These are phyloP conservation scores for Arachnomyces sp. DNA, from an alignment of 2,329 filamentous ascomycete genomes.

Conservation along the genomic window DNA sequence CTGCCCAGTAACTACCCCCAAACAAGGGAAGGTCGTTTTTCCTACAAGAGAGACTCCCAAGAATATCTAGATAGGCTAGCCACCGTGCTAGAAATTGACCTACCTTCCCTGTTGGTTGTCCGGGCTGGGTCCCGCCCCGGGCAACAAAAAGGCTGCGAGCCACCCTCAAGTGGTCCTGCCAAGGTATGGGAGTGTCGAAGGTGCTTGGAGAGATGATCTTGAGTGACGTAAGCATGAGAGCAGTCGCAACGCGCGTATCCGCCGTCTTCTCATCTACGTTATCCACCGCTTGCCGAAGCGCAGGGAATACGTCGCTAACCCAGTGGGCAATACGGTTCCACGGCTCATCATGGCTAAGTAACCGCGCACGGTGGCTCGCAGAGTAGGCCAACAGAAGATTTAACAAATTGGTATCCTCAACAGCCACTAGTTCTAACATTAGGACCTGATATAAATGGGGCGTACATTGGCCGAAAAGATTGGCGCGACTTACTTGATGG, in stretches of 20 bases:
- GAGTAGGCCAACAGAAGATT: slow-evolving; percentile 73
- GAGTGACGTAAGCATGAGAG: slow-evolving; percentile 75
- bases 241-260: slow-evolving; percentile 66
- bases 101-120: slow-evolving; percentile 45
- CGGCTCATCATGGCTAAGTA: slow-evolving; percentile 66
- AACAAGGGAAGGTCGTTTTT: slow-evolving; percentile 45
- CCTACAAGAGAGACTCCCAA: slow-evolving; percentile 61
- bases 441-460: slow-evolving; percentile 34
- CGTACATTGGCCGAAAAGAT: slow-evolving; percentile 43
- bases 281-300: slow-evolving; percentile 58
- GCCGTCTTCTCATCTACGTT: slow-evolving; percentile 56
- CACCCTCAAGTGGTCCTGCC: slow-evolving; percentile 69
- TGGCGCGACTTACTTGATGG: slow-evolving; percentile 51
- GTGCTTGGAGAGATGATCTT: slow-evolving; percentile 76
- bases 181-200: slow-evolving; percentile 70
- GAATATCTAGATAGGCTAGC: slow-evolving; percentile 75
- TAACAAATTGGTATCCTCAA: slow-evolving; percentile 51
- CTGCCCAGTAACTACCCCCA: slow-evolving; percentile 41
- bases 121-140: slow-evolving; percentile 50
- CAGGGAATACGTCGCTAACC: slow-evolving; percentile 63
- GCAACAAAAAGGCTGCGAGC: slow-evolving; percentile 67
- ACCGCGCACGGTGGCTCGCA: slow-evolving; percentile 70
- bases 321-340: slow-evolving; percentile 68
- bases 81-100: slow-evolving; percentile 71
- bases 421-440: slow-evolving; percentile 30